Evolutionary conservation across 331 rosid genomes (phyloP), one percentile per base, ranked within the genome.

Genomic region (Erythrophleum ivorense): DNA sequence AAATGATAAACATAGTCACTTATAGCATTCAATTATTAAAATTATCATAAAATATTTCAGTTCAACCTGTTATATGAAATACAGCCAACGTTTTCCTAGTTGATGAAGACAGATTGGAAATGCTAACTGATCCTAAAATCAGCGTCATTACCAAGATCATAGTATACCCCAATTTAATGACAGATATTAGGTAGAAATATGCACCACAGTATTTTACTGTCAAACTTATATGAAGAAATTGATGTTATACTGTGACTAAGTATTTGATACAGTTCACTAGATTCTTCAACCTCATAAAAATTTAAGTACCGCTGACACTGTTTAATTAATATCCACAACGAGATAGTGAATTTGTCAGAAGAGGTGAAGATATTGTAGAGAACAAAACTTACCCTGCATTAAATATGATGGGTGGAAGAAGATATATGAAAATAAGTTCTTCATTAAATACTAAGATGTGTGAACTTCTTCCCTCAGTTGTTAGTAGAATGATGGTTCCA

Each of bases 381-480:
- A 67, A 52, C 45, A n/a, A 71, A 87, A 80, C 92, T 78, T 78
- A 91, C 97, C 97, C 94, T 0, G 97, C 97, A 81, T 91, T 90
- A 75, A 90, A 91, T 76, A 91, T 91, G 67, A 91, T 90, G 4
- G 94, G 97, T 7, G 97, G 92, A 76, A 91, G 92, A 85, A 91
- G 91, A 84, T 88, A 91, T 53, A 87, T 87, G 78, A 91, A 91
- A 88, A 91, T 88, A 55, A 91, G 59, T 4, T 88, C 85, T 84
- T 91, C 90, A 71, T 77, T 40, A 71, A 91, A 91, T 6, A 87
- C 77, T 18, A 91, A 79, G 72, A 88, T 15, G 52, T 46, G 94
- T 40, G 94, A 91, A 78, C 90, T 87, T 85, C 41, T 87, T 53
- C 94, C 86, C 75, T 73, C 13, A 33, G 91, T 84, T 11, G 73